Evolutionary conservation across 371 early-diverging fungal species (phyloP), one percentile per base, ranked within the genome.

Genomic region (Synchytrium microbalum): DNA sequence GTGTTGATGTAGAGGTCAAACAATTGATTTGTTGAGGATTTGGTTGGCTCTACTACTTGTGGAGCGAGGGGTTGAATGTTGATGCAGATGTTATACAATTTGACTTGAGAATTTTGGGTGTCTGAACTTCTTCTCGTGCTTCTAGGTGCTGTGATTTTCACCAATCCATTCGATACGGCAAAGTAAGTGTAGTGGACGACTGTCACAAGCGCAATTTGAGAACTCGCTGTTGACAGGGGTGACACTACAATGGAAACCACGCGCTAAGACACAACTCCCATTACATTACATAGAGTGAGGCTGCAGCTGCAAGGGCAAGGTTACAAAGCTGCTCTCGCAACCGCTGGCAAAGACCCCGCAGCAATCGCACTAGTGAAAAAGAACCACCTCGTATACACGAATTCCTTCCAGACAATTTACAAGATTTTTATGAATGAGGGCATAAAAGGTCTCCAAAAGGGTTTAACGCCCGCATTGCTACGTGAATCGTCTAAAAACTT

Each of bases 401-500:
- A 82, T 58, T 80, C 79, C 28, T 72, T 84, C 55, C 86, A 87
- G 65, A 75, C 83, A 46, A 71, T 87, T 46, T 67, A 69, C 64
- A 87, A 86, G 67, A 87, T 86, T n/a, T 75, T 71, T 62, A 59
- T 65, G 19, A 76, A 81, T 60, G 88, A 87, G 67, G 88, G 88
- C 24, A 61, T 86, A 5, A 70, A 72, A 13, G 88, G 86, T 3
- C 69, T 87, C 27, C 86, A 87, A 64, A 87, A 86, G 68, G 88
- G 88, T 1, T 69, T 87, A 13, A 76, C 75, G 52, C 88, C 88
- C 24, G 86, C 88, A 10, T 78, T 87, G 28, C 73, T 82, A 56
- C 74, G 83, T 52, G 88, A 87, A 67, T 80, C 82, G 0, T 79
- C 80, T 2, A 87, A 87, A 64, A 87, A 87, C 67, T 69, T 87